Conservation (phyloP, 2,329 filamentous ascomycete genomes). For the Epichloe festucae region DNA sequence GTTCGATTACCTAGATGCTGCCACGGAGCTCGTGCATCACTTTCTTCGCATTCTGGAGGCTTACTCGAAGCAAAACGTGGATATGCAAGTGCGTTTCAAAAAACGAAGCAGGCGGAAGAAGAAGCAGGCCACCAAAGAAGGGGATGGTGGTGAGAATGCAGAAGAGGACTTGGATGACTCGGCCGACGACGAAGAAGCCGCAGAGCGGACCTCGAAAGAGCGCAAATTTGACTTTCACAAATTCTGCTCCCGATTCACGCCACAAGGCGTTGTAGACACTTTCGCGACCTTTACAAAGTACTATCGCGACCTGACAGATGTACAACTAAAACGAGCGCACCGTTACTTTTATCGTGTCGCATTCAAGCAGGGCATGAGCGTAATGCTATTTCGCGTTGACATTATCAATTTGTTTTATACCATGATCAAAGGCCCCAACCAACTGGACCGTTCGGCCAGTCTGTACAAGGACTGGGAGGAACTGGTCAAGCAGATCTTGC, state of each 20-base stretch:
- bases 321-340: constrained; percentile 82
- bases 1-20: constrained; percentile 84
- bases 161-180: constrained; percentile 54
- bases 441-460: constrained; percentile 52
- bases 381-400: constrained; percentile 82
- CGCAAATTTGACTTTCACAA: constrained; percentile 88
- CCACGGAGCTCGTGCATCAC: constrained; percentile 81
- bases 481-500: constrained; percentile 70
- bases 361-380: constrained; percentile 86
- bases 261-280: constrained; percentile 76
- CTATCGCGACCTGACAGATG: constrained; percentile 65
- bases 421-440: constrained; percentile 81
- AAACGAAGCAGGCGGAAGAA: constrained; percentile 64
- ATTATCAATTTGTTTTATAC: constrained; percentile 79
- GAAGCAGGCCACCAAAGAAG: constrained; percentile 45
- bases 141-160: constrained; percentile 28
- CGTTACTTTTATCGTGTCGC: constrained; percentile 88
- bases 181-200: constrained; percentile 57
- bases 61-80: constrained; percentile 88
- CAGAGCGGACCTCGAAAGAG: constrained; percentile 61
- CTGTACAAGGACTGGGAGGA: constrained; percentile 85
- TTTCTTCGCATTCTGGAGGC: constrained; percentile 84
- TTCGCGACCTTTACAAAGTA: constrained; percentile 70
- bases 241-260: constrained; percentile 69
- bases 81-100: constrained; percentile 82